Conservation (phyloP, 2,329 filamentous ascomycete species). For the Ascocoryne sarcoides region DNA sequence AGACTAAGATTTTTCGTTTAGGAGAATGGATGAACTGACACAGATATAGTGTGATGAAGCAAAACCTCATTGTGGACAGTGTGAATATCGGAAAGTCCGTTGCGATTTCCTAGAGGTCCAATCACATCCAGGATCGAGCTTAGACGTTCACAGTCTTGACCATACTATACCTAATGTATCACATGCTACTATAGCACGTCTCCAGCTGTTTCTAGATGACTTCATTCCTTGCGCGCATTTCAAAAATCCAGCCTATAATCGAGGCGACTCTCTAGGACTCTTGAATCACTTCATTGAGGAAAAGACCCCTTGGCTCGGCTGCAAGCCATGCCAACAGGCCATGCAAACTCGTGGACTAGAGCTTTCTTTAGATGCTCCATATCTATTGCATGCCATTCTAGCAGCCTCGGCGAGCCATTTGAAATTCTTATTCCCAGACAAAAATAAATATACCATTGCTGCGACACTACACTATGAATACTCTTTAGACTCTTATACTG, state of each 20-base stretch:
- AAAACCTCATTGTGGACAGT: too few relatives aligned
- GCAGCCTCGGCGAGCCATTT: conserved; percentile 9
- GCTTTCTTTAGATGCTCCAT: conserved; percentile 1
- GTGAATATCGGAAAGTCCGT: too few relatives aligned
- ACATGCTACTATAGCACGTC: not conserved
- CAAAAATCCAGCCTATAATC: not conserved
- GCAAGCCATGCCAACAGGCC: conserved; percentile 1
- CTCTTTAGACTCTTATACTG: conserved; percentile 1
- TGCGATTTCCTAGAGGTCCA: too few relatives aligned
- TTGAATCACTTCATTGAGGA: conserved; percentile 1
- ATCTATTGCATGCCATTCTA: conserved; percentile 9
- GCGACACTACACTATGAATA: conserved; percentile 1
- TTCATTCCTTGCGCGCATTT: not conserved
- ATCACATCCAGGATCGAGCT: too few relatives aligned
- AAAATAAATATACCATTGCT: conserved; percentile 3
- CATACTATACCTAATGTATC: not conserved
- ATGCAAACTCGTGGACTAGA: conserved; percentile 3
- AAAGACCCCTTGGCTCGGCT: not conserved
- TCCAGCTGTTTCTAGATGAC: not conserved
- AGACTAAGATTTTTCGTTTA: too few relatives aligned
- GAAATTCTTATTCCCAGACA: not conserved
- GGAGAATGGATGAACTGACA: too few relatives aligned
- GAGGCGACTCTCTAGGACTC: not conserved
- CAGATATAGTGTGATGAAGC: too few relatives aligned
- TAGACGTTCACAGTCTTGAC: not conserved